Percentiles rank a stretch among this genome's conserved stretches.
Conservation (phyloP, 2,329 filamentous ascomycete species). For the Microdochium bolleyi region DNA sequence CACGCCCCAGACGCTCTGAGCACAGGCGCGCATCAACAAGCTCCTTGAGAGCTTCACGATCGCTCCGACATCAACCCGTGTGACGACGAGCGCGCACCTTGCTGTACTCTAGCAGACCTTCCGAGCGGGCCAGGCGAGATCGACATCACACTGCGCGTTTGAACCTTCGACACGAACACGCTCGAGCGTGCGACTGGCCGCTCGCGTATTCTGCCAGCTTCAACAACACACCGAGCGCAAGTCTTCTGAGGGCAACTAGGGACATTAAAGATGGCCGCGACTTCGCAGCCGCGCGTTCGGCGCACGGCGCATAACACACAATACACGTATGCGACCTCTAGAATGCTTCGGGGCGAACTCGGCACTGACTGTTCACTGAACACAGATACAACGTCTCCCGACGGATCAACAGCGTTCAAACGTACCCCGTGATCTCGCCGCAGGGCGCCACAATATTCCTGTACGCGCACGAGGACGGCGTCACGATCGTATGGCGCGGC, state of each 20-base stretch:
- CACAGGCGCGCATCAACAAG: neutral
- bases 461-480: slow-evolving; percentile 56
- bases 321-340: slow-evolving; percentile 19
- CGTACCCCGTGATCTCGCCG: slow-evolving; percentile 52
- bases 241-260: neutral
- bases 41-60: neutral
- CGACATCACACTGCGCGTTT: no score
- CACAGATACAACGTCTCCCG: slow-evolving; percentile 49
- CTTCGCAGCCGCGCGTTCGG: slow-evolving; percentile 20
- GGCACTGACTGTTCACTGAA: neutral
- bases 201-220: neutral
- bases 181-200: neutral
- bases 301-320: slow-evolving; percentile 27
- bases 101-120: no score
- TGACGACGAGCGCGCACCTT: no score
- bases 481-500: slow-evolving; percentile 55
- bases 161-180: no score
- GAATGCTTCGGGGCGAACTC: neutral
- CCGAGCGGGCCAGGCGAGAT: no score
- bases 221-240: neutral
- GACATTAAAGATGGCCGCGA: slow-evolving; percentile 14
- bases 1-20: neutral
- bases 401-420: slow-evolving; percentile 51
- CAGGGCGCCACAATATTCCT: slow-evolving; percentile 57
- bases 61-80: no score